Evolutionary conservation across 495 filamentous ascomycete species (phyloP), one percentile per base, ranked within the genome.

Genomic region (Pyronema domesticum): DNA sequence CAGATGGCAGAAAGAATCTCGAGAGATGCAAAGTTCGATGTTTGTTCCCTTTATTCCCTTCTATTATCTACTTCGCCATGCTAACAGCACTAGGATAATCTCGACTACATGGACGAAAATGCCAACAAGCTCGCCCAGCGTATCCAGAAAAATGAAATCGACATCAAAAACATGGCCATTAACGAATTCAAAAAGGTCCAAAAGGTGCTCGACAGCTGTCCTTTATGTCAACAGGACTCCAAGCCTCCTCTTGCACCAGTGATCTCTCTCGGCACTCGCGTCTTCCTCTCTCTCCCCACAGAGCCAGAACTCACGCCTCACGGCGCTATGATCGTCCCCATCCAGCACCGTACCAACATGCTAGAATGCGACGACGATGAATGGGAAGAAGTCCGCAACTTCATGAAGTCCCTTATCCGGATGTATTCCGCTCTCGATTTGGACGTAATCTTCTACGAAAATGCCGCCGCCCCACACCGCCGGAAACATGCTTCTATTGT

Each of bases 311-410:
- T 98, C 54, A 85, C 75, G 50, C 76, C 82, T 37, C 84, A 86
- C 33, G 82, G 87, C 36, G 85, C 88, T 9, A 77, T 86, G 36
- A 94, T 96, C 59, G 82, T 89, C 8, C 91, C 91, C 18, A 83
- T 93, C 47, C 81, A 85, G 66, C 91, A 98, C 66, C 81, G 81
- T 43, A 78, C 75, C 34, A 98, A 96, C 65, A 78, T 96, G 10
- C 73, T 98, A 18, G 91, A 95, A 68, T 96, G 93, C 65, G 93
- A 96, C 65, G 93, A 96, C 64, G 93, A 96, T 62, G 91, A 98
- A 67, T 98, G 93, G 91, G 91, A 98, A 61, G 91, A 98, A 65
- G 85, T 98, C 39, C 82, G 89, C 44, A 98, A 98, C 68, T 98
- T 98, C 69, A 96, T 96, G 89, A 98, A 98, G 71, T 83, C 78